Evolutionary conservation across 2,329 filamentous ascomycete genomes (phyloP), one percentile per base, ranked within the genome.

Genomic region (Aspergillus phoenicis): DNA sequence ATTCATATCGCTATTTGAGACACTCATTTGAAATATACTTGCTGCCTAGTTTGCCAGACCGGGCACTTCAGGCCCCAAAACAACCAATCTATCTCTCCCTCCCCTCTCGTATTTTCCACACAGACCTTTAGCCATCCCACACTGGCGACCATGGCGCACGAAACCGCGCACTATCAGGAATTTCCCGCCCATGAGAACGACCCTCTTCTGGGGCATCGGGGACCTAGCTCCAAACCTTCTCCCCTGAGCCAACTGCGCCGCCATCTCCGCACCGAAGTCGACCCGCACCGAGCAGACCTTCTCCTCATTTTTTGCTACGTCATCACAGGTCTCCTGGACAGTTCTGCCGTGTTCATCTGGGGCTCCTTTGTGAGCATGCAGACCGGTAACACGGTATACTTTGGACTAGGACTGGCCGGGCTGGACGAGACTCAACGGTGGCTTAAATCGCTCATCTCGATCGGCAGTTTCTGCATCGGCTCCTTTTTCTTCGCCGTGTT

Each of bases 321-420:
- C 64, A 89, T 93, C 71, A 93, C 91, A 0, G 91, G 91, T 4
- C 80, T 94, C 10, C 83, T 92, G 7, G 91, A 94, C 76, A 91
- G 89, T 75, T 87, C 89, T 2, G 87, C 89, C 2, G 89, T 91
- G 51, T 89, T 87, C 60, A 89, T 89, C 45, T 93, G 89, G 88
- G 89, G 90, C 11, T 88, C 88, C 2, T 94, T 94, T 68, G 90
- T 92, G 43, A 91, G 88, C 68, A 93, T 93, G 90, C 91, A 93
- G 72, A 93, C 90, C 33, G 90, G 89, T 85, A 94, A 94, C 75
- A 93, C 91, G 5, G 85, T 94, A 52, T 94, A 92, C 73, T 81
- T 93, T 13, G 91, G 90, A 8, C 83, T 93, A 2, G 91, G 91
- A 2, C 79, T 93, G n/a, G 62, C 68, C 13, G 72, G 71, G 3